Evolutionary conservation across 768 basidiomycete genomes (phyloP), one percentile per base, ranked within the genome.

Genomic region (Suillus clintonianus): DNA sequence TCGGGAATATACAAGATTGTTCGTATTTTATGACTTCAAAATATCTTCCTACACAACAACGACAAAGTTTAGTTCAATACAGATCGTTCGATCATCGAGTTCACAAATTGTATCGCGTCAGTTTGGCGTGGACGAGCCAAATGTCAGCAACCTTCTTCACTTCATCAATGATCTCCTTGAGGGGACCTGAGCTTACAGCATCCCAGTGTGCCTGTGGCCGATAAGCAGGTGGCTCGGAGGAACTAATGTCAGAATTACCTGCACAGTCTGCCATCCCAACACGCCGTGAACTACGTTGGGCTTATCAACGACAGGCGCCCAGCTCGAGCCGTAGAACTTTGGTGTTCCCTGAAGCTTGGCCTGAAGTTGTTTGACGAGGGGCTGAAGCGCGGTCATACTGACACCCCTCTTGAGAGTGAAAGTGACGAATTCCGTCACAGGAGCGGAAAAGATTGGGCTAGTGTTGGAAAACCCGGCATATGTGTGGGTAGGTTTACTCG

Each of bases 251-350:
- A 30, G 11, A 65, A 71, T 58, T 37, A 76, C 79, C 58, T 76
- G 41, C 6, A 77, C 74, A 19, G 64, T 78, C 56, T 77, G 72
- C 79, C 79, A 80, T 13, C 79, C 79, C 39, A 80, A 65, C 32
- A 78, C 68, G 19, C 76, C 76, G 48, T 75, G 41, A 51, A 71
- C 71, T 2, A 67, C 64, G 10, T 62, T 58, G 22, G 68, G n/a
- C 50, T 68, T 66, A 51, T 61, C 68, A 22, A 67, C 48, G 56
- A 74, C 32, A 24, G n/a, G 62, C 0, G 64, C 73, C 72, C 74
- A 76, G 60, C 74, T 74, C 27, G 71, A 71, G 2, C 76, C 75
- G 3, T 76, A 63, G 55, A 76, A 74, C 17, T 27, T 62, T 17
- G 63, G 61, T 10, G 73, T 66, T 8, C 73, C 69, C 22, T 0